phyloP scores from a whole-genome alignment of 2,329 filamentous ascomycete species.

The Claviceps humidiphila region DNA sequence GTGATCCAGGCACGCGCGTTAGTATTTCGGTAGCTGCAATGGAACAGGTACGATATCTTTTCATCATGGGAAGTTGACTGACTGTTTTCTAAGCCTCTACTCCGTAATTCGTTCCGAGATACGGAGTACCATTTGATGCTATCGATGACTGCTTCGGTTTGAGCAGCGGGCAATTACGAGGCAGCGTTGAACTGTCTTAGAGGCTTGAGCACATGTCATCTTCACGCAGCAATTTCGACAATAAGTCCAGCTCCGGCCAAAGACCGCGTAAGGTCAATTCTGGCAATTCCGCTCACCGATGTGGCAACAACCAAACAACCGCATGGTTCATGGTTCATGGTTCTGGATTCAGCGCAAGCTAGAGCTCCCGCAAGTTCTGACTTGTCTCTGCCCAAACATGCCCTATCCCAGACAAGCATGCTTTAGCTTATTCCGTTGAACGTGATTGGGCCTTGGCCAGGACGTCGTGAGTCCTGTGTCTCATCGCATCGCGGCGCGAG shows the following conservation, averaged over 20 bases:
- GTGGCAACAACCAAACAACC: not conserved
- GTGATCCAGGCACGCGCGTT: not conserved
- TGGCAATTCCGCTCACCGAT: too few species aligned
- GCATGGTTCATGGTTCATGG: not conserved
- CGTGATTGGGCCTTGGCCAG: not conserved
- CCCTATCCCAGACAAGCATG: conserved; percentile 1
- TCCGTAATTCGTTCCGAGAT: too few species aligned
- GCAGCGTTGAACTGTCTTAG: too few species aligned
- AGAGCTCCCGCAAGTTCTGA: conserved; percentile 1
- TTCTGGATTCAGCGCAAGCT: not conserved
- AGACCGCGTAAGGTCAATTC: too few species aligned
- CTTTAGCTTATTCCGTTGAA: not conserved
- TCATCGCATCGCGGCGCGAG: conserved; percentile 1
- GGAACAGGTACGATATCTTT: too few species aligned
- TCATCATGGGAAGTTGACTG: not conserved
- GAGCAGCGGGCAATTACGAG: too few species aligned
- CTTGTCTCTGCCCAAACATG: conserved; percentile 1
- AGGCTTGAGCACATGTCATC: too few species aligned
- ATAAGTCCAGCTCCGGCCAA: too few species aligned
- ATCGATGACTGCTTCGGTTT: too few species aligned
- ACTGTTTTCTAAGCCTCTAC: not conserved
- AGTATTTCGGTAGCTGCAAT: too few species aligned
- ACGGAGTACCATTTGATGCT: too few species aligned
- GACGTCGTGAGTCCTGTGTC: not conserved
- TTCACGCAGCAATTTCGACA: too few species aligned